A percentile compares a stretch with the other conserved stretches of the same genome.
These are phyloP conservation scores for Salix brachista DNA, from an alignment of 345 rosid genomes.

Conservation along the genomic window DNA sequence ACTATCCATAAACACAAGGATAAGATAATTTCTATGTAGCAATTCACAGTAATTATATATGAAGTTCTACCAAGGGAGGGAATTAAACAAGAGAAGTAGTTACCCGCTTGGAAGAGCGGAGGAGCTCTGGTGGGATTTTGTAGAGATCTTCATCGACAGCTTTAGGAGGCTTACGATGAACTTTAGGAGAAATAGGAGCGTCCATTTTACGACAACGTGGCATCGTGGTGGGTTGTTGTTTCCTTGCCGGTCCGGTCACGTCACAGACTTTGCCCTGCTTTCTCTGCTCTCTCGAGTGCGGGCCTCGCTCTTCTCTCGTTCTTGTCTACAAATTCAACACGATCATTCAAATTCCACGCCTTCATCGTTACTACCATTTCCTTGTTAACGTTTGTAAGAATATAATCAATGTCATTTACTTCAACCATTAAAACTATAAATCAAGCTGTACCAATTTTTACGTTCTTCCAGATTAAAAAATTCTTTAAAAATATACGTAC, in stretches of 20 bases:
- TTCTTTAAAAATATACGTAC: no score
- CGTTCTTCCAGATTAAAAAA: no score
- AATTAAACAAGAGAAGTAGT: background rate
- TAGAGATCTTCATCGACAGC: conserved; percentile 90
- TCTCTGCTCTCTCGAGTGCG: conserved; percentile 45
- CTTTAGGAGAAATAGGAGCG: background rate
- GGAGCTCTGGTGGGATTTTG: conserved; percentile 79
- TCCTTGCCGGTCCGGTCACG: conserved; percentile 46
- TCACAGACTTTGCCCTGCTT: conserved; percentile 60
- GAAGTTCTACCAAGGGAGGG: no score
- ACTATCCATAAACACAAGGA: no score
- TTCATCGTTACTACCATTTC: background rate
- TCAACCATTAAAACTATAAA: no score
- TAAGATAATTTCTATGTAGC: no score
- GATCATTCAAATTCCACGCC: background rate
- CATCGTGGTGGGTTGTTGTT: background rate
- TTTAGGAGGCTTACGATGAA: conserved; percentile 37
- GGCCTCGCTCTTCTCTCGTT: conserved; percentile 33
- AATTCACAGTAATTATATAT: no score
- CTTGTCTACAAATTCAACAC: conserved; percentile 26
- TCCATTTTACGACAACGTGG: background rate
- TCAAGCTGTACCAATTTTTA: no score
- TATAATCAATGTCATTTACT: no score
- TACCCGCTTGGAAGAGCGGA: conserved; percentile 35
- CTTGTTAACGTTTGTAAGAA: background rate